Conservation (phyloP, 352 stramenopile species). For the Pythium myriotylum region DNA sequence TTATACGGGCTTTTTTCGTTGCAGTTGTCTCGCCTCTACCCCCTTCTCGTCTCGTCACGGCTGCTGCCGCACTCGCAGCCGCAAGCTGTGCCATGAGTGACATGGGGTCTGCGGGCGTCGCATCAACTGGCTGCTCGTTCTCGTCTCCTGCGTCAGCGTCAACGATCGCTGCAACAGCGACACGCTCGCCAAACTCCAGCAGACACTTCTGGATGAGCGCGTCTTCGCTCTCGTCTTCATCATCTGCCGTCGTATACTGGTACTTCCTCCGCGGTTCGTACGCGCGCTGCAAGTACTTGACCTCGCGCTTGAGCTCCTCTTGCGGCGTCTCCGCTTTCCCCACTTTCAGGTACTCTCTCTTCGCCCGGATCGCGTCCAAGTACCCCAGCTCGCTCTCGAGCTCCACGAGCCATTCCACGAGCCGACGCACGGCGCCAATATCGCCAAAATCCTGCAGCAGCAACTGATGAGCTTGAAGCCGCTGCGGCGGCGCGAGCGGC, state of each 20-base stretch:
- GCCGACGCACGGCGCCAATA: slow-evolving; percentile 51
- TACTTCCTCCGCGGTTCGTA: slow-evolving; percentile 50
- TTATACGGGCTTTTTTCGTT: not conserved
- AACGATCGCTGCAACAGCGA: slow-evolving; percentile 23
- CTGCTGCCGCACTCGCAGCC: slow-evolving; percentile 8
- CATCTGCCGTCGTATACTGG: slow-evolving; percentile 38
- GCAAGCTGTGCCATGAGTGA: slow-evolving; percentile 26
- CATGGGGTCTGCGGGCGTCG: not conserved
- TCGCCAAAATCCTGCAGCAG: slow-evolving; percentile 81
- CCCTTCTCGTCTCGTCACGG: not conserved
- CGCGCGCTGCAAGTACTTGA: slow-evolving; percentile 39
- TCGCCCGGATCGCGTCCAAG: slow-evolving; percentile 37
- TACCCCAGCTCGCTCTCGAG: slow-evolving; percentile 20
- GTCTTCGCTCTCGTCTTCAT: slow-evolving; percentile 53
- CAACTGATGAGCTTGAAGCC: slow-evolving; percentile 71
- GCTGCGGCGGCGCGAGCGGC: slow-evolving; percentile 27
- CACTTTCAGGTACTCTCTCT: slow-evolving; percentile 39
- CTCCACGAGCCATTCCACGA: slow-evolving; percentile 61
- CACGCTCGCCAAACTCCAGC: slow-evolving; percentile 77
- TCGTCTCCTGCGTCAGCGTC: not conserved
- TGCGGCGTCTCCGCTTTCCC: not conserved
- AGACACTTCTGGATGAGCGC: slow-evolving; percentile 78
- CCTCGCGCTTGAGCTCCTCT: slow-evolving; percentile 43
- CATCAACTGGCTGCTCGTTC: slow-evolving; percentile 1
- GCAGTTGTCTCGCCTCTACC: not conserved